Evolutionary conservation across 495 filamentous ascomycete genomes (phyloP).

Genomic region (Penicillium antarcticum): DNA sequence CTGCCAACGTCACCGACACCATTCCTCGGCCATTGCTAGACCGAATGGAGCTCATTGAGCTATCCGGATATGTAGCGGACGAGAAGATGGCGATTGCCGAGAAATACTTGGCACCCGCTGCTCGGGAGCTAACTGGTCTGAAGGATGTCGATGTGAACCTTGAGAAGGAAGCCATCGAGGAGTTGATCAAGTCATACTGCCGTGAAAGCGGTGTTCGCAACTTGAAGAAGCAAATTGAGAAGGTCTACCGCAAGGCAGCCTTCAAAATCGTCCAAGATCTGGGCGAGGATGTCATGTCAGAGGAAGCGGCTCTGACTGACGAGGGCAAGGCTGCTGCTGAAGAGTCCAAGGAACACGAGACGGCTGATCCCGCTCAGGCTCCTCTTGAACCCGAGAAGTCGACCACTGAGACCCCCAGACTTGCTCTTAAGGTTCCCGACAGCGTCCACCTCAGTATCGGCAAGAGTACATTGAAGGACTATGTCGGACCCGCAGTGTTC

Average conservation of each 20-base stretch:
- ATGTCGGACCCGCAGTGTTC: slow-evolving; percentile 93
- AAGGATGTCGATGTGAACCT: slow-evolving; percentile 88
- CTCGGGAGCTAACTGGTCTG: slow-evolving; percentile 85
- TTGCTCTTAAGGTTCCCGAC: slow-evolving; percentile 82
- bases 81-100: slow-evolving; percentile 99
- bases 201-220: slow-evolving; percentile 96
- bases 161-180: slow-evolving; percentile 79
- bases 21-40: slow-evolving; percentile 93
- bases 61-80: slow-evolving; percentile 95
- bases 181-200: slow-evolving; percentile 98
- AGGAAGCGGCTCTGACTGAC: slow-evolving; percentile 79
- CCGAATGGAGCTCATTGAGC: slow-evolving; percentile 96
- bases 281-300: slow-evolving; percentile 79
- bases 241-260: slow-evolving; percentile 96
- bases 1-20: slow-evolving; percentile 98
- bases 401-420: slow-evolving; percentile 71
- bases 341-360: slow-evolving; percentile 62
- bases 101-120: slow-evolving; percentile 83
- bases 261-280: slow-evolving; percentile 96
- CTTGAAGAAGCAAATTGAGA: slow-evolving; percentile 99
- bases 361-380: slow-evolving; percentile 54
- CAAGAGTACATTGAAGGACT: slow-evolving; percentile 93
- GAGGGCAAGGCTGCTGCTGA: slow-evolving; percentile 82
- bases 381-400: slow-evolving; percentile 61
- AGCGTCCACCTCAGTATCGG: slow-evolving; percentile 81